phyloP scores from a whole-genome alignment of 2,329 filamentous ascomycete species.

The Cordyceps cicadae region DNA sequence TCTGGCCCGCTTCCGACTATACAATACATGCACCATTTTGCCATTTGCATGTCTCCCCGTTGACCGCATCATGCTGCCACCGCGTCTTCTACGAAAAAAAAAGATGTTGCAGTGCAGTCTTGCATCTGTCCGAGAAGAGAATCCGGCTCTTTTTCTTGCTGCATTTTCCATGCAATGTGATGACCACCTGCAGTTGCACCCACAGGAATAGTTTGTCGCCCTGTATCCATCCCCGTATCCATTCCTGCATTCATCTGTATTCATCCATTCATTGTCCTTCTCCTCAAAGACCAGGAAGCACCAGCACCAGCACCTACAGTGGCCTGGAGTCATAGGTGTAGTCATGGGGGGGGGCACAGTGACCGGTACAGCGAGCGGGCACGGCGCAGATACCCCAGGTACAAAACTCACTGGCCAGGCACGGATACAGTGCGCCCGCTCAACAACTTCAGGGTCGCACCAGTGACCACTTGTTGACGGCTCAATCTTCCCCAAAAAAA shows the following conservation, averaged over 20 bases:
- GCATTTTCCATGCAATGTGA: background rate
- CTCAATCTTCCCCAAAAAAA: background rate
- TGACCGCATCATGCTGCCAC: constrained; percentile 2
- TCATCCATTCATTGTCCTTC: background rate
- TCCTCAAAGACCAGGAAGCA: background rate
- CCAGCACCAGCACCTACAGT: too few relatives aligned
- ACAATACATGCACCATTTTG: too few relatives aligned
- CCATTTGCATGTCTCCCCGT: background rate
- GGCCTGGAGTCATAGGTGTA: too few relatives aligned
- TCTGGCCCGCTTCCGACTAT: background rate
- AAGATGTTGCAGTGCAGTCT: background rate
- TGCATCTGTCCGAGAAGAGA: background rate
- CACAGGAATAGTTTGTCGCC: background rate
- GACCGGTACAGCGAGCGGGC: background rate
- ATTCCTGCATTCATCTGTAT: too few relatives aligned
- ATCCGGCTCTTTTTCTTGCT: background rate
- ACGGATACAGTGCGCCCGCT: background rate
- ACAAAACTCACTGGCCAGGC: too few relatives aligned
- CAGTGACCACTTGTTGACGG: background rate
- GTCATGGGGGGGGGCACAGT: too few relatives aligned
- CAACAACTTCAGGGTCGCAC: background rate
- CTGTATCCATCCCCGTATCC: too few relatives aligned
- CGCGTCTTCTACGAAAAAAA: too few relatives aligned
- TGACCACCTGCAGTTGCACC: background rate
- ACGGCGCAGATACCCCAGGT: background rate